These are phyloP conservation scores for Sordaria brevicollis DNA, from an alignment of 495 filamentous ascomycete genomes.

Conservation along the genomic window DNA sequence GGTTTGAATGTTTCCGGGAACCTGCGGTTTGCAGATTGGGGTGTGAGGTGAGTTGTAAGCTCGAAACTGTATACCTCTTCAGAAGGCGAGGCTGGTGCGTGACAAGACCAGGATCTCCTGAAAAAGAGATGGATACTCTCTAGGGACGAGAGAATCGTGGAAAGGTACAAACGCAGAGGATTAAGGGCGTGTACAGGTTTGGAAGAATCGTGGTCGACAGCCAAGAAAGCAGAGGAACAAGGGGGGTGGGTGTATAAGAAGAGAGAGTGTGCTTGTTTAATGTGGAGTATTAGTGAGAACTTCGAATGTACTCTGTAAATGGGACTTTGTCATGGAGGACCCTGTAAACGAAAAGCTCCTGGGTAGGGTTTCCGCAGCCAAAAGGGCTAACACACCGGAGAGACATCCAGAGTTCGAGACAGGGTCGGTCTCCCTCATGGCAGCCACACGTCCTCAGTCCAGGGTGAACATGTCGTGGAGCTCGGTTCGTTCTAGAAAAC, in stretches of 20 bases:
- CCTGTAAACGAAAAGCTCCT: background rate
- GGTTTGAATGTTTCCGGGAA: background rate
- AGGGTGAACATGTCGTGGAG: background rate
- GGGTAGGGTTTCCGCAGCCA: background rate
- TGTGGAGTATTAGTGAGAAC: background rate
- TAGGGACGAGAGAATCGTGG: background rate
- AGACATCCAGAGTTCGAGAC: background rate
- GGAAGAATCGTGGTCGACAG: background rate
- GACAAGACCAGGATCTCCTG: background rate
- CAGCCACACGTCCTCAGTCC: background rate
- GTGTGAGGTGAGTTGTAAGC: background rate
- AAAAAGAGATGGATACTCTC: background rate
- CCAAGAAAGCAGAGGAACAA: background rate
- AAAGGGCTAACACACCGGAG: background rate
- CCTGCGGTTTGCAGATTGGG: background rate
- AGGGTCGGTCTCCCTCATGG: background rate
- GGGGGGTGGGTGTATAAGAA: background rate
- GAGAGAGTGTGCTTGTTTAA: background rate
- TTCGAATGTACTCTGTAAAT: background rate
- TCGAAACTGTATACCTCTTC: background rate
- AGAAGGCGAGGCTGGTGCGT: background rate
- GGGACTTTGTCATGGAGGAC: background rate
- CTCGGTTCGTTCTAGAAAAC: background rate
- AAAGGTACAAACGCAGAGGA: background rate
- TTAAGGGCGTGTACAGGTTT: background rate